Base-by-base conservation (phyloP, 768 basidiomycete genomes). In the Rhodotorula graminis region DNA sequence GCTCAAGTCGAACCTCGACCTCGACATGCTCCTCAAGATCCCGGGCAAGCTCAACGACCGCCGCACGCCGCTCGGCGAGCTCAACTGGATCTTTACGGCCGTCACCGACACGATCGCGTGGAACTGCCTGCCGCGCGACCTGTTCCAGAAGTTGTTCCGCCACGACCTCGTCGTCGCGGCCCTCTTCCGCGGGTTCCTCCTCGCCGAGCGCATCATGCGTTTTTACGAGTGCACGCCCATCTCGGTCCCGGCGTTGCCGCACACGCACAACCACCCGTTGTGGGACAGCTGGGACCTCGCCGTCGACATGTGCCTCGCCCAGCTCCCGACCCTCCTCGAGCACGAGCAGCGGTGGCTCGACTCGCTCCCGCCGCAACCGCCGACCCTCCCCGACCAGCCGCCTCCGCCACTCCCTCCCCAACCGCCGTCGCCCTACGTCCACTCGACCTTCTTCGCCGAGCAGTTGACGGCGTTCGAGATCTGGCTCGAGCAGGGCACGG, bases 11-110 rank as follows among this genome's bases (percentile, higher is more conserved):
- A 88, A 88, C 69, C 86, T 91, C 78, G 89, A 88, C 16, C 85
- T 89, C 42, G 93, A 97, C 78, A 91, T 93, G 90, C 89, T 94
- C 47, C 88, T 91, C 85, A 91, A 93, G 80, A 86, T 99, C 21
- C 96, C 96, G 0, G 96, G 96, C 16, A 94, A 97, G 80, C 86
- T 98, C 71, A 96, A 95, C 82, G 96, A 99, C 79, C 87, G 96
- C 29, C 87, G 94, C 37, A 98, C 96, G 1, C 94, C 96, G 2
- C 84, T 99, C 0, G 96, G 96, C 63, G 96, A 99, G 82, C 86
- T 99, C n/a, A 96, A 95, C 80, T 99, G 96, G 96, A 98, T 98
- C 74, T 98, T 98, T 82, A 98, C 93, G 2, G 93, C 95, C 47
- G 91, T 99, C 67, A 98, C 96, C 25, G 96, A 99, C 82, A 98